phyloP scores from a whole-genome alignment of 306 rosid species.

The Ochetophila trinervis region DNA sequence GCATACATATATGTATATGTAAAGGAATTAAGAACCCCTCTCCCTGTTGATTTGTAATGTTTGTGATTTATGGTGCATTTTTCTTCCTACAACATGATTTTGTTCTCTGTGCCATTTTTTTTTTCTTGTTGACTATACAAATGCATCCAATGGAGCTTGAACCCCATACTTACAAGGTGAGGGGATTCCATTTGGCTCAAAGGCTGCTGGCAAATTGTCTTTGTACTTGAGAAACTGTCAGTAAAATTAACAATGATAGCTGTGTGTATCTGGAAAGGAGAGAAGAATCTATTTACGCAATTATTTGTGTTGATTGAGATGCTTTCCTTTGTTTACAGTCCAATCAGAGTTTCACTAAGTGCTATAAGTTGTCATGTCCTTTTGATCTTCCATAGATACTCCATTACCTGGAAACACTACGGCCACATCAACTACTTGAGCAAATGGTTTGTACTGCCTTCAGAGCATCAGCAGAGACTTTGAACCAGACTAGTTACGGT shows the following conservation, averaged over 20 bases:
- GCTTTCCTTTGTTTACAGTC: neutral
- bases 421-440: conserved; percentile 83
- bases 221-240: neutral
- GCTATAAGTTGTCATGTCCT: conserved; percentile 18
- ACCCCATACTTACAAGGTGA: too few relatives aligned
- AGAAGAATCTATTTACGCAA: neutral
- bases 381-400: conserved; percentile 54
- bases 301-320: conserved; percentile 21
- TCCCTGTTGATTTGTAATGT: too few relatives aligned
- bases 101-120: too few relatives aligned
- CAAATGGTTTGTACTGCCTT: conserved; percentile 90
- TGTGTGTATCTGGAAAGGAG: neutral
- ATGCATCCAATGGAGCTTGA: too few relatives aligned
- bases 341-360: conserved; percentile 8
- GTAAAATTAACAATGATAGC: neutral
- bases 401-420: conserved; percentile 87
- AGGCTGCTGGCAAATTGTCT: too few relatives aligned
- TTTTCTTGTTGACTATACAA: too few relatives aligned
- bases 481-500: conserved; percentile 72
- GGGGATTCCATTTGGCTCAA: too few relatives aligned
- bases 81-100: too few relatives aligned
- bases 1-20: too few relatives aligned
- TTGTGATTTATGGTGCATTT: too few relatives aligned
- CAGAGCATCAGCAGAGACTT: conserved; percentile 74
- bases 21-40: too few relatives aligned